Conservation (phyloP, 2,329 filamentous ascomycete genomes). For the Fusarium sp. region DNA sequence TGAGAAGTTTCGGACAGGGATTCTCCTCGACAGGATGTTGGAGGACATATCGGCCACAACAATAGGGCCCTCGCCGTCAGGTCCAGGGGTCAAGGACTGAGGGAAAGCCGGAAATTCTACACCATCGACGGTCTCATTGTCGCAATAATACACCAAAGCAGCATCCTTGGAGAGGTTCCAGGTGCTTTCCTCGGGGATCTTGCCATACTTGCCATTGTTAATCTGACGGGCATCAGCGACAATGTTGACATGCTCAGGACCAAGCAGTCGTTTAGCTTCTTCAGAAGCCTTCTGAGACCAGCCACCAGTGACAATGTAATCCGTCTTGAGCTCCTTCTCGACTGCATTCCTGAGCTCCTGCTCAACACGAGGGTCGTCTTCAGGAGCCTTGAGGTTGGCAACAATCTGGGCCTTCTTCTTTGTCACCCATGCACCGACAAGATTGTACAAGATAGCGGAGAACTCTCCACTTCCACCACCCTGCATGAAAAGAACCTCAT, state of each 20-base stretch:
- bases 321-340: slow-evolving; percentile 77
- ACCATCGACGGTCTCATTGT: slow-evolving; percentile 94
- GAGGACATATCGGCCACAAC: slow-evolving; percentile 94
- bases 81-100: slow-evolving; percentile 63
- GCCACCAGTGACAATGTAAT: slow-evolving; percentile 90
- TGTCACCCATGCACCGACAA: slow-evolving; percentile 84
- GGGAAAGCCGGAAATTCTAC: slow-evolving; percentile 88
- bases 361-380: slow-evolving; percentile 61
- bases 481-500: slow-evolving; percentile 90
- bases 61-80: slow-evolving; percentile 72
- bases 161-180: slow-evolving; percentile 78
- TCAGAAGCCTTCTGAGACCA: slow-evolving; percentile 90
- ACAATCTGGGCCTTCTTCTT: slow-evolving; percentile 69
- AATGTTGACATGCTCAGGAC: slow-evolving; percentile 78
- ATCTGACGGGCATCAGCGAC: slow-evolving; percentile 71
- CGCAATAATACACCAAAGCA: slow-evolving; percentile 87
- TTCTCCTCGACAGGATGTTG: slow-evolving; percentile 85
- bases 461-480: slow-evolving; percentile 89
- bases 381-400: slow-evolving; percentile 60
- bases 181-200: slow-evolving; percentile 77
- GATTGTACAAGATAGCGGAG: slow-evolving; percentile 83
- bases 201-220: slow-evolving; percentile 85
- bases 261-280: slow-evolving; percentile 81
- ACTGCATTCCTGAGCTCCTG: slow-evolving; percentile 70
- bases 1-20: slow-evolving; percentile 82